Evolutionary conservation across 148 eudicot species (phyloP).

Genomic region (Cornus florida): DNA sequence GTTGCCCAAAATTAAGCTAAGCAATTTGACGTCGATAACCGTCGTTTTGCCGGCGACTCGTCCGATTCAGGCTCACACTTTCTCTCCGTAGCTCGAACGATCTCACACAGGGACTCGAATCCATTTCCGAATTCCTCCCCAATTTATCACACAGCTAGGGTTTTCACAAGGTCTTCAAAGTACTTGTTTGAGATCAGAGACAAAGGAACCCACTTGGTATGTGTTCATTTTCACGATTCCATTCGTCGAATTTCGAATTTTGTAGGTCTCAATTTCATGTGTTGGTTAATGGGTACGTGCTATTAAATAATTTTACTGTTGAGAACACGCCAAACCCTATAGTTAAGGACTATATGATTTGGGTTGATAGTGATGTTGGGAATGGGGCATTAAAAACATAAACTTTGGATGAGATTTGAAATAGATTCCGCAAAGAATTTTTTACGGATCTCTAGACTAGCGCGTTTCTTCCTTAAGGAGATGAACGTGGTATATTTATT

Average conservation of each 20-base stretch:
- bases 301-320: conserved; percentile 50
- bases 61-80: conserved; percentile 26
- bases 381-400: too few species aligned
- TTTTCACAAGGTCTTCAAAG: conserved; percentile 43
- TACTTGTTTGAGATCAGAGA: conserved; percentile 50
- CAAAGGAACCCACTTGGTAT: conserved; percentile 67
- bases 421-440: too few species aligned
- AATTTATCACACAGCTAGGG: conserved; percentile 56
- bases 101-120: conserved; percentile 23
- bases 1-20: too few species aligned
- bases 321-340: conserved; percentile 16
- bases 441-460: too few species aligned
- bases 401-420: too few species aligned
- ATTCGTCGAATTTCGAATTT: conserved; percentile 24
- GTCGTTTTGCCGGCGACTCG: conserved; percentile 59
- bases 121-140: conserved; percentile 32
- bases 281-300: conserved; percentile 52
- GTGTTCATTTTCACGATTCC: conserved; percentile 60
- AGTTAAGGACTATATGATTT: conserved; percentile 65
- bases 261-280: conserved; percentile 65
- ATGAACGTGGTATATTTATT: too few species aligned
- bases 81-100: conserved; percentile 34
- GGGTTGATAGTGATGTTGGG: conserved; percentile 57
- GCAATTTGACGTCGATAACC: conserved; percentile 53
- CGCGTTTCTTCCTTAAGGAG: too few species aligned